Evolutionary conservation across 805 yeast genomes (phyloP).

Genomic region (Myxozyma melibiosi): DNA sequence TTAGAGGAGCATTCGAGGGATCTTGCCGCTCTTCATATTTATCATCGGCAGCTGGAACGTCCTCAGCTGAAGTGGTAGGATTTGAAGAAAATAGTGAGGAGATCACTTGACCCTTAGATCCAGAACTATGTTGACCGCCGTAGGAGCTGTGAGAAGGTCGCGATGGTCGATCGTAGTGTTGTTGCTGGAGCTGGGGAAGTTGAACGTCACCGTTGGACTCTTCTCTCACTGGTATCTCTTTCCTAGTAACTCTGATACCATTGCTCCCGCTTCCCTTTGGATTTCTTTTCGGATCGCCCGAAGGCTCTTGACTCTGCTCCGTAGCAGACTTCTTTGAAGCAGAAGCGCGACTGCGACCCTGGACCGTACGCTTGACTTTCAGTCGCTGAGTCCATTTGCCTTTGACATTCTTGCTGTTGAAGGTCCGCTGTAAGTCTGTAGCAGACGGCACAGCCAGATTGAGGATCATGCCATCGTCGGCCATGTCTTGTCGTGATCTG

Average conservation of each 20-base stretch:
- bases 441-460: conserved; percentile 62
- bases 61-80: conserved; percentile 45
- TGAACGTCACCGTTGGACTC: not conserved
- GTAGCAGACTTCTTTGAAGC: conserved; percentile 1
- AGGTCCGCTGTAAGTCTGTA: conserved; percentile 35
- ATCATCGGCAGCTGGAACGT: conserved; percentile 38
- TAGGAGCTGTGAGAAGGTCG: not conserved
- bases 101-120: conserved; percentile 39
- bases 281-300: not conserved
- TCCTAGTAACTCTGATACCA: conserved; percentile 7
- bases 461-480: conserved; percentile 72
- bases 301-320: not conserved
- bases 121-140: not conserved
- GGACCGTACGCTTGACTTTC: conserved; percentile 51
- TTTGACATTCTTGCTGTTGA: conserved; percentile 49
- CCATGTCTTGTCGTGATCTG: conserved; percentile 29
- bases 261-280: conserved; percentile 25
- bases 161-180: not conserved
- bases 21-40: conserved; percentile 34
- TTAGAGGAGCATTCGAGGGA: conserved; percentile 86
- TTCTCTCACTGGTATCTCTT: not conserved
- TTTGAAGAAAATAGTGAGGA: conserved; percentile 83
- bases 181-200: not conserved
- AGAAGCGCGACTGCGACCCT: conserved; percentile 15
- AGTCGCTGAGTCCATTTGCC: conserved; percentile 85